phyloP scores from a whole-genome alignment of 495 filamentous ascomycete genomes.

The Aspergillus campestris region DNA sequence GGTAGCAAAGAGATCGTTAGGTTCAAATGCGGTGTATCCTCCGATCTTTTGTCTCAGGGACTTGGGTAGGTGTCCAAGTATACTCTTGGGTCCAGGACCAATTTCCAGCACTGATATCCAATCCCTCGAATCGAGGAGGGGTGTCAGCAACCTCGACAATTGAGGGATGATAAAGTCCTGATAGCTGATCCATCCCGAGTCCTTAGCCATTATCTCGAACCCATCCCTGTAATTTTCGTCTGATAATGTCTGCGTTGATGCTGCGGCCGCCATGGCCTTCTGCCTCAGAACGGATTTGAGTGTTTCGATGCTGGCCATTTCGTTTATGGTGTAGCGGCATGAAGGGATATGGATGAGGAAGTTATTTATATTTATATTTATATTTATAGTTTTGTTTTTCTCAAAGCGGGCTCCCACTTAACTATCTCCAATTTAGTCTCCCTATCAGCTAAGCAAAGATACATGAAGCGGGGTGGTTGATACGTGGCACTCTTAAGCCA shows the following conservation, averaged over 20 bases:
- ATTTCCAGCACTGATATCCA: slow-evolving; percentile 52
- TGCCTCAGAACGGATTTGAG: slow-evolving; percentile 43
- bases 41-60: slow-evolving; percentile 37
- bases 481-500: too few species aligned
- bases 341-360: too few species aligned
- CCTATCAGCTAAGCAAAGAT: too few species aligned
- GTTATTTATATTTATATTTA: too few species aligned
- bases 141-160: slow-evolving; percentile 37
- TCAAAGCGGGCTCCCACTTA: too few species aligned
- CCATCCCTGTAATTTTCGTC: slow-evolving; percentile 45
- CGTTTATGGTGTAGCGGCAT: too few species aligned
- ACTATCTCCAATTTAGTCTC: too few species aligned
- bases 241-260: slow-evolving; percentile 38
- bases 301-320: slow-evolving; percentile 47
- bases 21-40: slow-evolving; percentile 49
- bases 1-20: slow-evolving; percentile 43
- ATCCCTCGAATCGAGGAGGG: slow-evolving; percentile 39
- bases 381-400: too few species aligned
- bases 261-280: slow-evolving; percentile 20
- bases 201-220: slow-evolving; percentile 40
- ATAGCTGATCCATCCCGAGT: slow-evolving; percentile 43
- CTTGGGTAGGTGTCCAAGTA: slow-evolving; percentile 44
- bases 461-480: too few species aligned
- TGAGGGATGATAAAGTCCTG: slow-evolving; percentile 52
- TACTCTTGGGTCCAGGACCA: slow-evolving; percentile 49